Base-by-base conservation (phyloP, 345 rosid species). In the Citropsis articulata region DNA sequence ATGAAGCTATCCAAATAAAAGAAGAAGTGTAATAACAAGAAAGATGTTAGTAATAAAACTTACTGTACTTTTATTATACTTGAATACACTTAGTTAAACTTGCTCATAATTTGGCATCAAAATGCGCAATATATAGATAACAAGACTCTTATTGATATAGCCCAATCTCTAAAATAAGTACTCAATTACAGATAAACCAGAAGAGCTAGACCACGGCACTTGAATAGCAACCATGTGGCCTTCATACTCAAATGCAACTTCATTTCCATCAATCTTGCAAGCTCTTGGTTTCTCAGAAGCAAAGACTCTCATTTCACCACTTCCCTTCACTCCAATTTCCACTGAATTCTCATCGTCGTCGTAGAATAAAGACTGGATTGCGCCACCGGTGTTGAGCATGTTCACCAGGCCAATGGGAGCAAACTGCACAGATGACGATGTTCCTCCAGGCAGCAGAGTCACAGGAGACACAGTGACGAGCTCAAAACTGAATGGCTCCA, bases 351-450 rank as follows among this genome's bases (percentile, higher is more conserved):
- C 36, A 4, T 53, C 61, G 0, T 81, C 87, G 35, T 77, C 56
- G 56, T 84, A 85, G 27, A 68, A 74, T 83, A 90, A 7, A 27
- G 94, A 90, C 57, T 79, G 90, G 64, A 94, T 81, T 5, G 99
- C 98, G 2, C 98, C 99, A 4, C 99, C 97, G 2, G 86, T 75
- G 84, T 96, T 96, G 61, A 94, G 95, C 99, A 94, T 96, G 87
- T 92, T 90, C 74, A 85, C 90, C 35, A 94, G 82, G 16, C 99
- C 98, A 35, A 94, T 86, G 0, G 98, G 98, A 3, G 99, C 98
- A 64, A 96, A 94, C 42, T 83, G 89, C 61, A 87, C 85, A 0
- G 86, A 72, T 13, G 50, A 14, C 50, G 50, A 45, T 25, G 84
- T 89, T 9, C 84, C 85, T 10, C 69, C 55, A 18, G 57, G 2